Conservation (phyloP, 2,329 filamentous ascomycete species). For the Sporothrix curviconia region DNA sequence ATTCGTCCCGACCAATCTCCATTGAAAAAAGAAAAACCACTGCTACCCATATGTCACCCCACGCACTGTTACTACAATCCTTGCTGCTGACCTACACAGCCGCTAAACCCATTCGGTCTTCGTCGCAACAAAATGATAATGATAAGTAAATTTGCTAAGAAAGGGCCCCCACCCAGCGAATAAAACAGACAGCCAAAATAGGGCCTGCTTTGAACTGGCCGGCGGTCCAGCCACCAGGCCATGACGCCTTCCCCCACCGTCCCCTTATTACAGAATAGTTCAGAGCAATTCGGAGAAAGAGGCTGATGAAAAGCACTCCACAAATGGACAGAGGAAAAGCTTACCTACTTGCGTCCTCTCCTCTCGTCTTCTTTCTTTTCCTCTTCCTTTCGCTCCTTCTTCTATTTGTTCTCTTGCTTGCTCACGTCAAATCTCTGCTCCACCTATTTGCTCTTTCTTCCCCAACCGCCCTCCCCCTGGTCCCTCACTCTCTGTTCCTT, state of each 20-base stretch:
- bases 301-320: background rate
- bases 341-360: background rate
- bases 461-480: background rate
- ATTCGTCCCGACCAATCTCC: too few species aligned
- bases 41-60: too few species aligned
- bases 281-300: background rate
- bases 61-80: too few species aligned
- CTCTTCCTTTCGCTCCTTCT: too few species aligned
- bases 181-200: background rate
- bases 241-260: background rate
- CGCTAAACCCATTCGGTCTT: constrained; percentile 8
- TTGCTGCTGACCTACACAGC: constrained; percentile 11
- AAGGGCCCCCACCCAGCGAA: constrained; percentile 6
- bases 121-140: background rate
- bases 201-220: background rate
- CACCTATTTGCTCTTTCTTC: background rate
- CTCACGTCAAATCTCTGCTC: too few species aligned
- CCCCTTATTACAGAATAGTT: background rate
- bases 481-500: background rate
- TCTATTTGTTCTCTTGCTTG: too few species aligned
- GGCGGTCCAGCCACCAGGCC: background rate
- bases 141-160: constrained; percentile 12
- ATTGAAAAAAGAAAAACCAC: too few species aligned
- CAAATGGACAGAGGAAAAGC: background rate
- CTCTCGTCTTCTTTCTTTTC: background rate